Percentiles rank a stretch among this genome's conserved stretches.
These are phyloP conservation scores for Schwanniomyces vanrijiae DNA, from an alignment of 805 yeast genomes.

Conservation along the genomic window DNA sequence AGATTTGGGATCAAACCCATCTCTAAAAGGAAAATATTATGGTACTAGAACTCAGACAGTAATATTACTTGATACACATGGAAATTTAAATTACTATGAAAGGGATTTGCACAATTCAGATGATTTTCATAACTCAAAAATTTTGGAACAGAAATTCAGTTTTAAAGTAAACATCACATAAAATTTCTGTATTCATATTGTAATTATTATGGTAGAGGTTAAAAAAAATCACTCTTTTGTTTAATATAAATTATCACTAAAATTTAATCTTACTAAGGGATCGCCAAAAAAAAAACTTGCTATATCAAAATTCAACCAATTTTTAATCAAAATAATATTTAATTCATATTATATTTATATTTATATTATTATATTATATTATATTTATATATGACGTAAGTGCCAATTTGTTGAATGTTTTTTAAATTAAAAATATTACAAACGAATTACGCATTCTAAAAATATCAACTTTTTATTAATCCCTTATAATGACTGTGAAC, in stretches of 20 bases:
- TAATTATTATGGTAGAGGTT: too few species aligned
- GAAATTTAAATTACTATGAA: slow-evolving; percentile 58
- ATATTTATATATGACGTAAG: too few species aligned
- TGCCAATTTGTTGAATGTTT: too few species aligned
- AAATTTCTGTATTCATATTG: background rate
- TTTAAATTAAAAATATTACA: background rate
- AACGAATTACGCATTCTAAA: background rate
- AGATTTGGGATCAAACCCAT: slow-evolving; percentile 18
- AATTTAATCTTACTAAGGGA: too few species aligned
- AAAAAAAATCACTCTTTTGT: too few species aligned
- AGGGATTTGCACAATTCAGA: slow-evolving; percentile 55
- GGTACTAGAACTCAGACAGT: slow-evolving; percentile 91
- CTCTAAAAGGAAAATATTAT: slow-evolving; percentile 54
- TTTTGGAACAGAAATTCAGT: background rate
- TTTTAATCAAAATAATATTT: too few species aligned
- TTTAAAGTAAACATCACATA: background rate
- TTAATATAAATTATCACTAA: too few species aligned
- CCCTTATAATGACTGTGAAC: background rate
- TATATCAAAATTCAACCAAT: too few species aligned
- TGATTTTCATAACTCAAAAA: slow-evolving; percentile 4
- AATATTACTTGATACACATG: slow-evolving; percentile 56
- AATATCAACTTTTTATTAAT: background rate
- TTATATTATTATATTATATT: too few species aligned
- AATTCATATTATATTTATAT: too few species aligned
- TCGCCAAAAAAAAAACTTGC: too few species aligned